A percentile compares a stretch with the other conserved stretches of the same genome.
Evolutionary conservation across 139 green algal species (phyloP).

Genomic region (Marvania coccoides): DNA sequence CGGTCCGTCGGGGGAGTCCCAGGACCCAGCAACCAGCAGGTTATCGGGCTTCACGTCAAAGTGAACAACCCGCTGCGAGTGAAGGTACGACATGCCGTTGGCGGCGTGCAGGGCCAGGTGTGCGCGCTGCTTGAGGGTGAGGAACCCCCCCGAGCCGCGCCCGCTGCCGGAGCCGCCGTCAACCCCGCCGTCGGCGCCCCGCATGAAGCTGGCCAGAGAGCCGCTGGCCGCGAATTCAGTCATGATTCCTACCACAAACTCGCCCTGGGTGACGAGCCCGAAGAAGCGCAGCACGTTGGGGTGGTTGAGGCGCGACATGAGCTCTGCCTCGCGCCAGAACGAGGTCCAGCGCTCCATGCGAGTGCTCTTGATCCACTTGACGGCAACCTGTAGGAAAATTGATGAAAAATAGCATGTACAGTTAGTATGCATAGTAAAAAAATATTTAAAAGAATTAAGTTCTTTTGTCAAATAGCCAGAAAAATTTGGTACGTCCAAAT

Average conservation of each 20-base stretch:
- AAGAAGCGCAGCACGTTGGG: conserved; percentile 92
- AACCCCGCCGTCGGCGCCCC: conserved; percentile 9
- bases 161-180: neutral
- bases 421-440: no score
- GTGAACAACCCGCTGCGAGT: conserved; percentile 82
- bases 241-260: conserved; percentile 66
- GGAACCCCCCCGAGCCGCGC: conserved; percentile 9
- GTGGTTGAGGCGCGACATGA: conserved; percentile 78
- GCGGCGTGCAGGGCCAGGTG: conserved; percentile 72
- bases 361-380: conserved; percentile 77
- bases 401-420: no score
- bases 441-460: no score
- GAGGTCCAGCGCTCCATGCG: conserved; percentile 41
- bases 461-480: no score
- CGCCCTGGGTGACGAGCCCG: conserved; percentile 51
- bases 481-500: no score
- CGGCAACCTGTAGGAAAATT: conserved; percentile 42
- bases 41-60: conserved; percentile 95
- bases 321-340: conserved; percentile 76
- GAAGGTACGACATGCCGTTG: conserved; percentile 84
- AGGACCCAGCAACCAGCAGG: conserved; percentile 75
- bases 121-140: conserved; percentile 53
- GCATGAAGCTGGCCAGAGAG: conserved; percentile 48
- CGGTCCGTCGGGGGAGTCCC: neutral
- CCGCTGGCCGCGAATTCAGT: conserved; percentile 79